Evolutionary conservation across 75 land plant species (phyloP).

Genomic region (Pseudotsuga menziesii): DNA sequence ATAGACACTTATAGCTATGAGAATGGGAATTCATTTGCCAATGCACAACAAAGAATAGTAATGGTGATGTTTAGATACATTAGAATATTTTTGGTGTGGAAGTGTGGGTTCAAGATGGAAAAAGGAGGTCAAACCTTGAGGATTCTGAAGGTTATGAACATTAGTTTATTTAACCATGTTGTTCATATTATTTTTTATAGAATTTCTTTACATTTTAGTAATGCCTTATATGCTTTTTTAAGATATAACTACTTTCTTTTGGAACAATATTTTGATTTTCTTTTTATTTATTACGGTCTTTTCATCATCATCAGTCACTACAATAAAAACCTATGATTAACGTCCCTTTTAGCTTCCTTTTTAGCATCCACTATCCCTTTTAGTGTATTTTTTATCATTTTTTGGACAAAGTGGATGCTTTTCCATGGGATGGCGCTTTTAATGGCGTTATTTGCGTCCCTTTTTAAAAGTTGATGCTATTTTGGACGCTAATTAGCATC

Average conservation of each 20-base stretch:
- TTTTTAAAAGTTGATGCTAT: no score
- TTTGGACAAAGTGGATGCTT: no score
- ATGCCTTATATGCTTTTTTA: neutral
- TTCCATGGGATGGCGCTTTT: no score
- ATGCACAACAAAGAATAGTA: conserved; percentile 21
- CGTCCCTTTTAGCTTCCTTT: no score
- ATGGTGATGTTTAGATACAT: conserved; percentile 24
- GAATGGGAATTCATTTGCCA: conserved; percentile 19
- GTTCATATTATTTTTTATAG: neutral
- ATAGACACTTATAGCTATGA: conserved; percentile 19
- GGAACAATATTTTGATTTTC: no score
- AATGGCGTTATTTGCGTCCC: no score
- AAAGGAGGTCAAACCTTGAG: conserved; percentile 18
- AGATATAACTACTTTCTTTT: neutral
- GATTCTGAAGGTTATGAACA: conserved; percentile 56
- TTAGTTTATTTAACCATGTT: neutral
- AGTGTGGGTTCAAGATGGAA: conserved; percentile 28
- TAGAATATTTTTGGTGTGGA: conserved; percentile 16
- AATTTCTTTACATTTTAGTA: neutral
- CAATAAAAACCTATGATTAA: no score
- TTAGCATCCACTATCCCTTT: no score
- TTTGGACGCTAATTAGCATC: no score
- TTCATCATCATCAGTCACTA: no score
- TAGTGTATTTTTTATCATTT: no score
- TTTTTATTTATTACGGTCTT: no score